Base-by-base conservation (phyloP, 2,329 filamentous ascomycete species). In the Aspergillus pseudoterreus region DNA sequence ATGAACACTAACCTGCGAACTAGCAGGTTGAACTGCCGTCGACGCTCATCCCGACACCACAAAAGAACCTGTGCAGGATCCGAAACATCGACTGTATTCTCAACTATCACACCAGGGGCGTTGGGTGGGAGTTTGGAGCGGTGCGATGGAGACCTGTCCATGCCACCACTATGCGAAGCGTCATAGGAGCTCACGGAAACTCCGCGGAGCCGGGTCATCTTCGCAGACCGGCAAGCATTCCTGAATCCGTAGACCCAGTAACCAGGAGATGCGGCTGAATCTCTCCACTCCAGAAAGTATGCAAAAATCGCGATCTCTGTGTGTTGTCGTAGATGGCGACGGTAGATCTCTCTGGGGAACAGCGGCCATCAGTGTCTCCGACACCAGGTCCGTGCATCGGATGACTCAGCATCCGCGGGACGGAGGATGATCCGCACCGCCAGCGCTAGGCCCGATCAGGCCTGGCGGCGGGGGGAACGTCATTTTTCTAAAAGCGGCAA, bases 1-100 rank as follows among this genome's bases (percentile, higher is more conserved):
- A 63, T 44, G 36, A 49, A 51, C 45, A 68, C 79, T 58, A 66
- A 87, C 85, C 80, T 83, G 63, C 87, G 83, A 12, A 90, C 82
- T 14, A 90, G 71, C 3, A 81, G 71, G 65, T 90, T 86, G 55
- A 72, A 75, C 17, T 68, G 65, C 24, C 71, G 62, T 49, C 71
- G 67, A 36, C 72, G 69, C 46, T 73, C 70, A 54, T 71, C 70
- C 38, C 65, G 64, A 57, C 69, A 66, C 64, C 69, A 72, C 6
- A 67, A 57, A 4, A 74, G 54, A 1, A 75, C 70, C 35, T 64
- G 60, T 4, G 65, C 56, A 15, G 71, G 60, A 43, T 75, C 67
- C 4, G 66, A 65, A 1, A 75, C 63, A 35, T 68, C 63, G 30
- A 74, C 63, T 1, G 72, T 75, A 50, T 74, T 72, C 49, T 70